These are phyloP conservation scores for Tetrahymena borealis DNA, from an alignment of 73 alveolate species.

Conservation along the genomic window DNA sequence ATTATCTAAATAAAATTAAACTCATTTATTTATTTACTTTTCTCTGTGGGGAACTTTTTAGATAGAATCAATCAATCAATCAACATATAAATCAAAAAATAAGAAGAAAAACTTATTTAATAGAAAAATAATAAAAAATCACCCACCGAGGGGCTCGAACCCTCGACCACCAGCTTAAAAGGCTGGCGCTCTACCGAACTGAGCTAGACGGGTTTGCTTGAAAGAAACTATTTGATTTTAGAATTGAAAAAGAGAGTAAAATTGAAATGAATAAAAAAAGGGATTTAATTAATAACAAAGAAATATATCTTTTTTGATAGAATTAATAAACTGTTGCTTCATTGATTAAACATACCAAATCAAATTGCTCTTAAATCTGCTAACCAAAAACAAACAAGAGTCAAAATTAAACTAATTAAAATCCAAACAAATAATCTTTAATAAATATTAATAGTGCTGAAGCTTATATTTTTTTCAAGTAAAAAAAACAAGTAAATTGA, in stretches of 20 bases:
- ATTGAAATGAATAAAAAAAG: not conserved
- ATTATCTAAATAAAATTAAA: no score
- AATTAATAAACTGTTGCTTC: no score
- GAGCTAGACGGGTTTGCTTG: slow-evolving; percentile 2
- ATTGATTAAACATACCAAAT: not conserved
- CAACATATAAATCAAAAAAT: no score
- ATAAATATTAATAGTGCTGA: not conserved
- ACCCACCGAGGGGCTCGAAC: slow-evolving; percentile 9
- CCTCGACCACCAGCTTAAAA: slow-evolving; percentile 5
- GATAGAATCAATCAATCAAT: no score
- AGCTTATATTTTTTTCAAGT: not conserved
- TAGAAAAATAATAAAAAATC: not conserved
- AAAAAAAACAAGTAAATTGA: not conserved
- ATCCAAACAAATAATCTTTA: not conserved
- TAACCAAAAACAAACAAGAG: not conserved
- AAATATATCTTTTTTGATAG: not conserved
- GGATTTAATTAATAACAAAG: not conserved
- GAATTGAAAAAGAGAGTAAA: not conserved
- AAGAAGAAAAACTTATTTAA: no score
- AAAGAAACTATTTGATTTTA: not conserved
- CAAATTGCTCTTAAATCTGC: slow-evolving; percentile 1
- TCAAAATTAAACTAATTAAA: not conserved
- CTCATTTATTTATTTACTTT: no score
- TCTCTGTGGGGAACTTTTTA: no score
- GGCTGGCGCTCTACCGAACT: slow-evolving; percentile 9